Conservation (phyloP, 1,284 basidiomycete species). For the Tilletiaria anomala region DNA sequence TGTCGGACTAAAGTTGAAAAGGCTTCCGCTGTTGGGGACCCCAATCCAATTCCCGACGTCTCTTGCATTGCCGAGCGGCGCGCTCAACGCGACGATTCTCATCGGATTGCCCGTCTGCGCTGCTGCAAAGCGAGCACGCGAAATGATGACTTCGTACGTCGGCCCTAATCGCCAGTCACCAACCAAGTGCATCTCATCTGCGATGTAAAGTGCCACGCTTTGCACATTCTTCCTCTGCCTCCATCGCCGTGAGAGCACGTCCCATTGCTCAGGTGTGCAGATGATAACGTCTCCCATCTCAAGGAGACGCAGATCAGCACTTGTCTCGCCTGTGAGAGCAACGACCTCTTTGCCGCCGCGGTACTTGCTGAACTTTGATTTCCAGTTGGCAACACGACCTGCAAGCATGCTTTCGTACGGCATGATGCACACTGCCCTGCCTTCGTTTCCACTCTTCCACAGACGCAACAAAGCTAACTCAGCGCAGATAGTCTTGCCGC, state of each 20-base stretch:
- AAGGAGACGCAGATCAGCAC: slow-evolving; percentile 72
- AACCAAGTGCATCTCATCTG: slow-evolving; percentile 86
- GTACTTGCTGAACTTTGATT: slow-evolving; percentile 61
- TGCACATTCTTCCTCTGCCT: slow-evolving; percentile 93
- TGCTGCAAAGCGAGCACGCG: slow-evolving; percentile 82
- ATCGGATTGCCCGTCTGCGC: slow-evolving; percentile 86
- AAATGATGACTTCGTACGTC: slow-evolving; percentile 89
- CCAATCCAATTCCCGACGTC: slow-evolving; percentile 98
- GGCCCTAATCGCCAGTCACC: slow-evolving; percentile 76
- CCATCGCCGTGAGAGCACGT: slow-evolving; percentile 89
- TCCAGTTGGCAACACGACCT: slow-evolving; percentile 75
- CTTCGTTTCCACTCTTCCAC: slow-evolving; percentile 4
- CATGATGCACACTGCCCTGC: slow-evolving; percentile 88
- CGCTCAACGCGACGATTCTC: slow-evolving; percentile 80
- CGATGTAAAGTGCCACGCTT: slow-evolving; percentile 77
- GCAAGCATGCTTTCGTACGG: slow-evolving; percentile 97
- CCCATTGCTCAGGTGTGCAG: slow-evolving; percentile 84
- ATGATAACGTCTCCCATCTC: slow-evolving; percentile 66
- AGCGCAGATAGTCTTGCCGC: slow-evolving; percentile 62
- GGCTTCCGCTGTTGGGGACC: slow-evolving; percentile 63
- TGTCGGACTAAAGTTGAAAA: slow-evolving; percentile 95
- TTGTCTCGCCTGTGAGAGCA: slow-evolving; percentile 85
- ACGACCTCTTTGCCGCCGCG: slow-evolving; percentile 85
- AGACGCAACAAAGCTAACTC: slow-evolving; percentile 79
- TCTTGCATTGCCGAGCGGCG: slow-evolving; percentile 86